Base-by-base conservation (phyloP, 345 rosid genomes). In the Cardiospermum halicacabum region DNA sequence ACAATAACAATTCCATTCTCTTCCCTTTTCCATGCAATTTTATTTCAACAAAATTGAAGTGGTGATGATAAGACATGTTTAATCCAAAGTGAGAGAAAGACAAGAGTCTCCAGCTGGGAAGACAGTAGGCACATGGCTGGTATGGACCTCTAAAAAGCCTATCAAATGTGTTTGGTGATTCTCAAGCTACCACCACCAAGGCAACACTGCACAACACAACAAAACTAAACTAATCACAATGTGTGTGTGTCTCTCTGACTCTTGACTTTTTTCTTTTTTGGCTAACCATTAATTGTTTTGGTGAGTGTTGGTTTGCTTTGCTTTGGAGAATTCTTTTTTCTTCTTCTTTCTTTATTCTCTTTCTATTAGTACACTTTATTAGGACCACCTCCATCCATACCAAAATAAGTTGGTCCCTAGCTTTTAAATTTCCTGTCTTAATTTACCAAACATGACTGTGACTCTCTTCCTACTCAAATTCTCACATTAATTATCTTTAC, bases 151-250 rank as follows among this genome's bases (percentile, higher is more conserved):
- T 7, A 37, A 3, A 22, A 31, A 16, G 1, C 3, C n/a, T n/a
- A n/a, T n/a, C n/a, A 0, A 13, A 18, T 42, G 51, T 42, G 21
- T 6, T 21, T 16, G 9, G 36, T 15, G 32, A 26, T 60, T 22
- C n/a, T 3, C 5, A 60, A 26, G 53, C 64, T 60, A 43, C 65
- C 65, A 18, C 55, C 65, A 42, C 55, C 54, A 47, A 61, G 55
- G 65, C 28, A 61, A 61, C 65, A 61, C 54, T 5, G 3, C 36
- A 8, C 42, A 2, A 8, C 3, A 37, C 43, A 43, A 43, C 49
- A 43, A 6, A 5, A 43, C 19, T 13, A 43, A 43, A n/a, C n/a
- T n/a, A n/a, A 3, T 34, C 6, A 4, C 39, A 34, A 34, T n/a
- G n/a, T n/a, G 37, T 34, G 37, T n/a, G n/a, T n/a, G n/a, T n/a